Conservation (phyloP, 2,329 filamentous ascomycete species). For the Colletotrichum sp. region DNA sequence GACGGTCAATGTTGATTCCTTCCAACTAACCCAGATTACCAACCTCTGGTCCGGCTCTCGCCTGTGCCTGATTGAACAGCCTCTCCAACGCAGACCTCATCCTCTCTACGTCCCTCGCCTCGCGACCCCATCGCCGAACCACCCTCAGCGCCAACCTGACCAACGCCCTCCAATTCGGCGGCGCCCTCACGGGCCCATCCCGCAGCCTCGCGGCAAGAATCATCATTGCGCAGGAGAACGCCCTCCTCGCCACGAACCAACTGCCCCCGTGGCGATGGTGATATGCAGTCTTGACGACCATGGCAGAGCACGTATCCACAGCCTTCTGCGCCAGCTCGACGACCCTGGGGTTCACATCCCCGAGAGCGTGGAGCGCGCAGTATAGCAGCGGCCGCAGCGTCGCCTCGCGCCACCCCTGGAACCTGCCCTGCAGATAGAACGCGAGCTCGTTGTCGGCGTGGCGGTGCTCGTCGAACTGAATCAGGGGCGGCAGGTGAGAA, state of each 20-base stretch:
- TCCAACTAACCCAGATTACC: not conserved
- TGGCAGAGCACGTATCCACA: slow-evolving; percentile 4
- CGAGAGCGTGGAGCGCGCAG: slow-evolving; percentile 13
- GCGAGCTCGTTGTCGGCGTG: slow-evolving; percentile 18
- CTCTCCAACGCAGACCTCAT: not conserved
- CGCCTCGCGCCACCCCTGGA: slow-evolving; percentile 18
- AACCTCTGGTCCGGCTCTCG: not conserved
- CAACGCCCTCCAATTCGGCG: not conserved
- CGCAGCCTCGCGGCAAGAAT: slow-evolving; percentile 4
- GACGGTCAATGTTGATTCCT: not conserved
- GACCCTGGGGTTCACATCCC: not conserved
- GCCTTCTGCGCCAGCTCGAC: slow-evolving; percentile 12
- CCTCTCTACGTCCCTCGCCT: not conserved
- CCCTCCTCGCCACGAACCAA: slow-evolving; percentile 14
- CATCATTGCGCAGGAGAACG: slow-evolving; percentile 3
- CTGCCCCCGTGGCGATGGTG: slow-evolving; percentile 20
- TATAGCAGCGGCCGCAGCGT: slow-evolving; percentile 20
- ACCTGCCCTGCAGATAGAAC: slow-evolving; percentile 16
- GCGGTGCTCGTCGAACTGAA: slow-evolving; percentile 11
- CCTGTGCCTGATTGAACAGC: not conserved
- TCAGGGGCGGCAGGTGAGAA: slow-evolving; percentile 13
- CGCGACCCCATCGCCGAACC: not conserved
- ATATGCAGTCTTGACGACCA: not conserved
- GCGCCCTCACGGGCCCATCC: not conserved
- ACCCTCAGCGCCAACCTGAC: not conserved